A percentile compares a stretch with the other conserved stretches of the same genome.
Conservation (phyloP, 108 stramenopile genomes). For the Epipyxis sp. region DNA sequence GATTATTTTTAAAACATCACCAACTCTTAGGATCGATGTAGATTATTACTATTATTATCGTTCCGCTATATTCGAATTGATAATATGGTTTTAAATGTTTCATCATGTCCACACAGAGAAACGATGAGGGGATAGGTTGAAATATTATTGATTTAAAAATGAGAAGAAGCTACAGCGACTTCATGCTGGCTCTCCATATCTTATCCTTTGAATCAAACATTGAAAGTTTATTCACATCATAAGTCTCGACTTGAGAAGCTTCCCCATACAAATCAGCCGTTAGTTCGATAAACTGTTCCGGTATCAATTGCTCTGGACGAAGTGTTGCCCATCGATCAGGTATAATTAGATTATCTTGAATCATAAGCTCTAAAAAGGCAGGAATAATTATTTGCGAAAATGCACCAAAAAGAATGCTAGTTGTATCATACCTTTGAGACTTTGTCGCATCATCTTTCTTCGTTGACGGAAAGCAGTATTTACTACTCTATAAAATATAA, state of each 20-base stretch:
- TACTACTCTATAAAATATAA: slow-evolving; percentile 56
- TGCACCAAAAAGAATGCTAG: slow-evolving; percentile 32
- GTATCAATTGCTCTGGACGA: slow-evolving; percentile 86
- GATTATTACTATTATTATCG: too few species aligned
- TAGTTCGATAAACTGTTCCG: slow-evolving; percentile 86
- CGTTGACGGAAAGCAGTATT: slow-evolving; percentile 85
- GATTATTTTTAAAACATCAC: too few species aligned
- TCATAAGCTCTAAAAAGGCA: slow-evolving; percentile 25
- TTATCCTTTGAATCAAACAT: too few species aligned
- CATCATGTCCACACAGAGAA: too few species aligned
- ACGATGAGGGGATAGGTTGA: too few species aligned
- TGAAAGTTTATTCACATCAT: too few species aligned
- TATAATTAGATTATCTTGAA: slow-evolving; percentile 48
- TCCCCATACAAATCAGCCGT: slow-evolving; percentile 45
- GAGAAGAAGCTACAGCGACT: too few species aligned
- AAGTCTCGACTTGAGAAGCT: not conserved
- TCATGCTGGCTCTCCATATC: too few species aligned
- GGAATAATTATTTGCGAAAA: not conserved
- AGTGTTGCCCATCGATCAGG: slow-evolving; percentile 72
- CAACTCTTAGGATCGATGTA: too few species aligned
- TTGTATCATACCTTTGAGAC: slow-evolving; percentile 68
- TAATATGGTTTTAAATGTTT: too few species aligned
- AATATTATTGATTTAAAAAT: too few species aligned
- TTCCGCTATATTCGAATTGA: too few species aligned
- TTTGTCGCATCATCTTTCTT: slow-evolving; percentile 87